Base-by-base conservation (phyloP, 2,329 filamentous ascomycete genomes). In the Hypomyces rosellus region DNA sequence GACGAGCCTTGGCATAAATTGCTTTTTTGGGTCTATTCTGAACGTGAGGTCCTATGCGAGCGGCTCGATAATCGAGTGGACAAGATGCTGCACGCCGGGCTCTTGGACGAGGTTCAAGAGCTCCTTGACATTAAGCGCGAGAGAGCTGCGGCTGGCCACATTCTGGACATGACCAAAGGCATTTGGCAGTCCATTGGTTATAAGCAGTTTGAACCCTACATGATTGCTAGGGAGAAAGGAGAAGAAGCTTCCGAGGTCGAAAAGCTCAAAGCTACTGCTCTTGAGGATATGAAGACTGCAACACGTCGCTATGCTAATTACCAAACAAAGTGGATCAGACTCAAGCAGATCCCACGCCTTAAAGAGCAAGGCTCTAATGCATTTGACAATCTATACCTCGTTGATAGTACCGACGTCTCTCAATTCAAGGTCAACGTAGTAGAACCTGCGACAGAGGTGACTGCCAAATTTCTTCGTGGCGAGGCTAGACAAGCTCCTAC, bases 141-240 rank as follows among this genome's bases (percentile, higher is more conserved):
- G 2, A 63, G 62, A 15, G 55, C 64, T 0, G 63, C 70, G 0
- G 61, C 70, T 2, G 85, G 82, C 0, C 66, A 74, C 2, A 56
- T 67, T 0, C 69, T 93, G 2, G 89, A 97, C 62, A 77, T 82
- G 56, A 87, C 81, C 1, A 82, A 84, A 48, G 95, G 93, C 0
- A 95, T 99, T 40, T 99, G 92, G 90, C 87, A 95, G 48, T 93
- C 91, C 1, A 99, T 99, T 54, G 93, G 93, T 1, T 96, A 90
- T 69, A 96, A 95, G 65, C 89, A 99, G 63, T 86, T 97, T 63
- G 78, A 87, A 51, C 76, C 81, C 0, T 96, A 90, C 61, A 70
- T 91, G 20, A 60, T 70, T 2, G 77, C 78, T 1, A 53, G 73
- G 13, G 59, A 69, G 56, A 54, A 65, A 33, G 57, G 57, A 1